Base-by-base conservation (phyloP, 768 basidiomycete species). In the Amanita molliuscula region DNA sequence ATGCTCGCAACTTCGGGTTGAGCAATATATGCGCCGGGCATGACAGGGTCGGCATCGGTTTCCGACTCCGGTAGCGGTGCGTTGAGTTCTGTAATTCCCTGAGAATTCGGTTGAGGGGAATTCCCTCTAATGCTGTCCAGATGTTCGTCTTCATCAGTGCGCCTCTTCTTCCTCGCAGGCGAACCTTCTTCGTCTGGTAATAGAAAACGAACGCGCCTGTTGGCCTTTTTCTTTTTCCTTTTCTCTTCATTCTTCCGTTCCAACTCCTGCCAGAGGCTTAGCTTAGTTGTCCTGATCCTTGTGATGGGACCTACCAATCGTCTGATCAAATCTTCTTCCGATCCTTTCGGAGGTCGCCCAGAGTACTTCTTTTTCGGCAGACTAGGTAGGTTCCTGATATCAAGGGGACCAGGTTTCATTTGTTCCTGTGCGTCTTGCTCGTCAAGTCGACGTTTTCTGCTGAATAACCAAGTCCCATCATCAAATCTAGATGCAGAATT, bases 281-380 rank as follows among this genome's bases (percentile, higher is more conserved):
- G 25, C 28, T 3, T 21, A 3, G 20, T 40, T 10, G 21, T 9
- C 5, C 10, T 10, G 38, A 21, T 20, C 15, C 13, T 15, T 9
- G 2, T 37, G 21, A 9, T 18, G 18, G 26, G 23, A 44, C 47
- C 29, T 40, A 48, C 54, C 28, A 55, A 31, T 33, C 54, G 50
- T 34, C 36, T 43, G 1, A 53, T 41, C 23, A 55, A 33, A 38
- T 55, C 51, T 44, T 50, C 54, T 26, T 55, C 54, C 18, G 54
- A 53, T 18, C 54, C 54, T 33, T 40, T 49, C 18, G 51, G 51
- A 9, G 51, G 54, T 5, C 18, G 26, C 18, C 37, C 28, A 31
- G 35, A 20, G 16, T 33, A 48, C 9, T 20, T 18, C 21, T 31
- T 48, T 28, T 48, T 48, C 20, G 48, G 48, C 69, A 1, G 54